These are phyloP conservation scores for Blastomyces silverae DNA, from an alignment of 2,329 filamentous ascomycete species.

Conservation along the genomic window DNA sequence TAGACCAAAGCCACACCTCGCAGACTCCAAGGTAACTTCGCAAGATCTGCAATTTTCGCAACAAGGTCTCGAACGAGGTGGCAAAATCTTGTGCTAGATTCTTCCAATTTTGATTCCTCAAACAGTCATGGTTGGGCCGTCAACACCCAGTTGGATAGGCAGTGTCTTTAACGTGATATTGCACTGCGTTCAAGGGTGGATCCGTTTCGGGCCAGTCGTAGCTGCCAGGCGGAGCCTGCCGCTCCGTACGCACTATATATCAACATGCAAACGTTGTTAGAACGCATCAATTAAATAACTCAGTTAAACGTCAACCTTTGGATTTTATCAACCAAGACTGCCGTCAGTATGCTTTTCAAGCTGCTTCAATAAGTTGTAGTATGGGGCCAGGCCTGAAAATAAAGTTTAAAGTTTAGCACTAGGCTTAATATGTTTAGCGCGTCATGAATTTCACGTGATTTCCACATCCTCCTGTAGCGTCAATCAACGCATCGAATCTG, in stretches of 20 bases:
- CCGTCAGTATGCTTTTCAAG: not conserved
- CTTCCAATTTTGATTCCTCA: not conserved
- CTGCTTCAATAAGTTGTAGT: too few relatives aligned
- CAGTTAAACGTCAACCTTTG: not conserved
- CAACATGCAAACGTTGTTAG: not conserved
- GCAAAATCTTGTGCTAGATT: not conserved
- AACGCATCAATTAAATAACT: not conserved
- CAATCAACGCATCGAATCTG: not conserved
- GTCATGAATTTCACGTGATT: constrained; percentile 1
- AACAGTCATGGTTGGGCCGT: not conserved
- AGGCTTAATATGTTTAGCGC: not conserved
- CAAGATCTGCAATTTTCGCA: not conserved
- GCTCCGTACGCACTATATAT: not conserved
- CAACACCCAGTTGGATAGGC: not conserved
- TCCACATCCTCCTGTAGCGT: not conserved
- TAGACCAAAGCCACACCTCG: not conserved
- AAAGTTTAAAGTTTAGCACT: constrained; percentile 1
- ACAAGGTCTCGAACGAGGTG: not conserved
- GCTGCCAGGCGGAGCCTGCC: not conserved
- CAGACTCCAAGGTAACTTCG: not conserved
- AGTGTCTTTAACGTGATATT: constrained; percentile 1
- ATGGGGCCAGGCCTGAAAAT: not conserved
- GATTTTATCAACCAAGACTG: not conserved
- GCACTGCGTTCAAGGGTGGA: not conserved
- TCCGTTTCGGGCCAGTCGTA: not conserved